phyloP scores from a whole-genome alignment of 306 rosid genomes.

The Gynostemma pentaphyllum region DNA sequence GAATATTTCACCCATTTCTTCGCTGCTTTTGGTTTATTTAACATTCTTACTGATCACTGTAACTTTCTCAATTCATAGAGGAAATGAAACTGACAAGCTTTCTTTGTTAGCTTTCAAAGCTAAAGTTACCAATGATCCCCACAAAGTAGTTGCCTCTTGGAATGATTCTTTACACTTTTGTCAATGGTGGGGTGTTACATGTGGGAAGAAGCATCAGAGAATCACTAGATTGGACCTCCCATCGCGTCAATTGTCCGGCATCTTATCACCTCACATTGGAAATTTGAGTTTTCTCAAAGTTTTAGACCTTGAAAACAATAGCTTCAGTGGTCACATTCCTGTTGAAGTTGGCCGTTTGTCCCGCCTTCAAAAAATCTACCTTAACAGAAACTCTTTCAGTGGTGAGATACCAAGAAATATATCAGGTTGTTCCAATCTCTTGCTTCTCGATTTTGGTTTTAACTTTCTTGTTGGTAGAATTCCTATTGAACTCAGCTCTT shows the following conservation, averaged over 20 bases:
- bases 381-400: conserved; percentile 6
- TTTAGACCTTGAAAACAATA: conserved; percentile 3
- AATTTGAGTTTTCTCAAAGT: conserved; percentile 11
- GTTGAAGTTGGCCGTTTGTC: conserved; percentile 9
- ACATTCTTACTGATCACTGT: neutral
- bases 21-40: neutral
- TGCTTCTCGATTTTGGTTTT: accelerated
- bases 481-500: conserved; percentile 1
- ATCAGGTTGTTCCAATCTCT: conserved; percentile 12
- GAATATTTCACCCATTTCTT: neutral
- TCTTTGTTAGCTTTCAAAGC: conserved; percentile 10
- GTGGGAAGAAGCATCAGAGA: conserved; percentile 1
- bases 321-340: conserved; percentile 9
- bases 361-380: neutral
- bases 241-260: neutral
- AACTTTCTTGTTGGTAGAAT: conserved; percentile 4
- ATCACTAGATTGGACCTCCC: neutral
- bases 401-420: conserved; percentile 9
- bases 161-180: conserved; percentile 11
- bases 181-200: conserved; percentile 10
- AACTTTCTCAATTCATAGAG: neutral
- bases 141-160: neutral
- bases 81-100: neutral
- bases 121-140: neutral
- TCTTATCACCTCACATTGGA: conserved; percentile 1